A percentile compares a stretch with the other conserved stretches of the same genome.
phyloP scores from a whole-genome alignment of 192 early-diverging fungal species.

The Podila epigama region DNA sequence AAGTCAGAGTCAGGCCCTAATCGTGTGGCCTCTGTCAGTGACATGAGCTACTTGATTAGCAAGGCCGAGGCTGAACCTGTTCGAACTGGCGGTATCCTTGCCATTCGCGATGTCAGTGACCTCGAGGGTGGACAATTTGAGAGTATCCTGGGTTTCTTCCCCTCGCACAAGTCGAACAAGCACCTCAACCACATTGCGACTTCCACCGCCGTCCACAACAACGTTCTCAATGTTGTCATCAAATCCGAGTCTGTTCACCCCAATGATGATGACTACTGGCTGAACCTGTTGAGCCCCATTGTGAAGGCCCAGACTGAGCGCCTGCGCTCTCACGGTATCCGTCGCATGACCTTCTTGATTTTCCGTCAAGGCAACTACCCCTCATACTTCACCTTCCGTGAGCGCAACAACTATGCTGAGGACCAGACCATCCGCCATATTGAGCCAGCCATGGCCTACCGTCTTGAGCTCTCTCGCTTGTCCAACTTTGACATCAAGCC shows the following conservation, averaged over 20 bases:
- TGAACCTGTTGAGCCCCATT: constrained; percentile 65
- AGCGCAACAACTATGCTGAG: constrained; percentile 81
- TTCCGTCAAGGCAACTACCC: constrained; percentile 84
- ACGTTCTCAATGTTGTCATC: constrained; percentile 88
- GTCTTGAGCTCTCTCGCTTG: constrained; percentile 91
- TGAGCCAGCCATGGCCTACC: constrained; percentile 98
- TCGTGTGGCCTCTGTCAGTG: constrained; percentile 81
- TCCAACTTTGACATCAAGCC: constrained; percentile 97
- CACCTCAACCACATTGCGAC: constrained; percentile 24
- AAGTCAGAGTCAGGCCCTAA: constrained; percentile 60
- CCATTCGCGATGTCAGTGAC: constrained; percentile 69
- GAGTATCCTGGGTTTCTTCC: constrained; percentile 69
- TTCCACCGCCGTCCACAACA: constrained; percentile 56
- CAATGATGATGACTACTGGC: constrained; percentile 75
- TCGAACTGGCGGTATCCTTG: constrained; percentile 90
- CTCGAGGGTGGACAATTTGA: constrained; percentile 67
- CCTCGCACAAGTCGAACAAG: constrained; percentile 47
- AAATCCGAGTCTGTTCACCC: constrained; percentile 67
- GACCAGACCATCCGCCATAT: constrained; percentile 97
- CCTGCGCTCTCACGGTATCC: constrained; percentile 81
- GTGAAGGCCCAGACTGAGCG: constrained; percentile 62
- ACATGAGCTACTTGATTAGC: constrained; percentile 80
- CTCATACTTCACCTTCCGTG: constrained; percentile 97
- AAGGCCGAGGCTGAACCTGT: constrained; percentile 74
- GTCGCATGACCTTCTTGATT: constrained; percentile 91